Base-by-base conservation (phyloP, 306 rosid genomes). In the Oemleria cerasiformis region DNA sequence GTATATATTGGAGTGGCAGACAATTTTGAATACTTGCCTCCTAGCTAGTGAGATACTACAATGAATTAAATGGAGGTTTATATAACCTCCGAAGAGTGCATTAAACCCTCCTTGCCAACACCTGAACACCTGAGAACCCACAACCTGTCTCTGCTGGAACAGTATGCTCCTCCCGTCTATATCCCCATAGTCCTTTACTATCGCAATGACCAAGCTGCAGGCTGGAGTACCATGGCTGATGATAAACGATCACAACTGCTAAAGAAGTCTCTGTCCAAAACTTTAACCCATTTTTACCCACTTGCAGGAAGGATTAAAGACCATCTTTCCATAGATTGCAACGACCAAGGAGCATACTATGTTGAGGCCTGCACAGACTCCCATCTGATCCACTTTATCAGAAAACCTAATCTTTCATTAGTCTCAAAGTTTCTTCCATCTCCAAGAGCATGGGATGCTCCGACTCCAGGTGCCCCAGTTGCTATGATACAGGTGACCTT, bases 61-160 rank as follows among this genome's bases (percentile, higher is more conserved):
- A 49, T 48, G 12, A 49, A 6, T 49, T 44, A 44, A 30, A 78
- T 78, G 82, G 82, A 78, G 40, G 47, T 78, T 1, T 54, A 75
- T 49, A 72, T 82, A n/a, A 17, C 72, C 12, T 82, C 86, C 38
- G 75, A 71, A 67, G 63, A 82, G 65, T 40, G 21, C 45, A 79
- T 82, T 63, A 82, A 47, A 42, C 79, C 40, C 20, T 80, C 78
- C 43, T 71, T 76, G 43, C 81, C 83, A 63, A 78, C 85, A 63
- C 85, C 85, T 14, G 38, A 57, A 16, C 64, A 80, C 74, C 38
- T 77, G 8, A 75, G 9, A 65, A 14, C 21, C 72, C 68, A 63
- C 77, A 80, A 75, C 19, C 72, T 68, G 12, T 78, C 83, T 47
- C 65, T 80, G 55, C 72, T 84, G 57, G 88, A 84, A 25, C 83